Base-by-base conservation (phyloP, 108 stramenopile species). In the Nitzschia putrida region DNA sequence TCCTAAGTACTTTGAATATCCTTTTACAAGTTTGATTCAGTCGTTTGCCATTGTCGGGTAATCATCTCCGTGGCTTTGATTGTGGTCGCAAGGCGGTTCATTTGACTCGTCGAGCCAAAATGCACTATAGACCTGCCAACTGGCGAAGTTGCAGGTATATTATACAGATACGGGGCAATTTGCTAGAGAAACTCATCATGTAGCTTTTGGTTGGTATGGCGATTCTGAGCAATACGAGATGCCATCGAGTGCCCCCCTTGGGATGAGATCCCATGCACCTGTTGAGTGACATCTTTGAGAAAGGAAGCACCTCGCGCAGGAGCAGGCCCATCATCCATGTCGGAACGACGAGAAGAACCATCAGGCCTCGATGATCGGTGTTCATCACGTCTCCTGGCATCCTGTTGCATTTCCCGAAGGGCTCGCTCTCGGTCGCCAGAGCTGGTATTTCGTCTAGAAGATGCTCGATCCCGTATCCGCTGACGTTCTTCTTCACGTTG, bases 401-500 rank as follows among this genome's bases (percentile, higher is more conserved):
- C 64, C 8, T 45, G 21, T 58, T 81, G 79, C 85, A 86, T 86
- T 20, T 64, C 70, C 41, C 56, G 29, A 2, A 83, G 61, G 7
- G 85, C 85, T 22, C 77, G 20, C 9, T 25, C 73, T 12, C 82
- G 69, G 61, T 83, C 80, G n/a, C 64, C 73, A 6, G 40, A 69
- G 39, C 80, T 77, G 57, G 57, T 50, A 8, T 45, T 43, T 25
- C 74, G 50, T 63, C 79, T 64, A 0, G 53, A 37, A 1, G 57
- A 51, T 41, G 55, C 65, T 9, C 21, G 29, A 11, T 66, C 63
- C 45, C 42, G 23, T 4, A 45, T 64, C 39, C 49, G 38, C 10
- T 56, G 77, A 14, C 83, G 72, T 66, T 79, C 79, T 56, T 49
- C 54, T 14, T 88, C 86, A 34, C 54, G 51, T 47, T 82, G 80